phyloP scores from a whole-genome alignment of 345 rosid genomes.

The Eucalyptus sideroxylon region DNA sequence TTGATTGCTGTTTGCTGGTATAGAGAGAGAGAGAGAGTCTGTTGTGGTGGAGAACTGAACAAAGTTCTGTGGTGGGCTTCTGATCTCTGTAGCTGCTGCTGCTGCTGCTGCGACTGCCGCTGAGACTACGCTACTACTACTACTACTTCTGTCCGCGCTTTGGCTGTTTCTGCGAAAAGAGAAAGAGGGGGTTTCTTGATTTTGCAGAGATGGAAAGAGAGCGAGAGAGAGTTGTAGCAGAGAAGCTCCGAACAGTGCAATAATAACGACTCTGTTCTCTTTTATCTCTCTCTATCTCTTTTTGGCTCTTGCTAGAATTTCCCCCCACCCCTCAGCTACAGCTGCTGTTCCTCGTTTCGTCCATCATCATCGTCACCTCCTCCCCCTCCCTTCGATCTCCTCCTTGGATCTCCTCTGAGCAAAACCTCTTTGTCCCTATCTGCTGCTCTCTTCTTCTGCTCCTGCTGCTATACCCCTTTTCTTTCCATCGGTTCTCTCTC shows the following conservation, averaged over 20 bases:
- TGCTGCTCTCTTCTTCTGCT: not conserved
- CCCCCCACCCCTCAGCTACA: not conserved
- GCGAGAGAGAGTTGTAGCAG: not conserved
- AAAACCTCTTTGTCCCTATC: not conserved
- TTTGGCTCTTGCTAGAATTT: not conserved
- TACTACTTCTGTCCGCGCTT: constrained; percentile 20
- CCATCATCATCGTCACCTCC: not conserved
- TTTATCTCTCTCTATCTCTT: not conserved
- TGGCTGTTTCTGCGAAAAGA: constrained; percentile 10
- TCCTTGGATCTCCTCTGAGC: not conserved
- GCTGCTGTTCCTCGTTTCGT: not conserved
- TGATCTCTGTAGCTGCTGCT: not conserved
- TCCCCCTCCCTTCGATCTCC: not conserved
- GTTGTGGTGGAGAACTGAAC: not conserved
- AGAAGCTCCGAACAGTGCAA: not conserved
- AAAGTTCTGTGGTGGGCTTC: not conserved
- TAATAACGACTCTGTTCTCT: not conserved
- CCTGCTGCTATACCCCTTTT: not conserved
- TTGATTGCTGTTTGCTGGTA: not conserved
- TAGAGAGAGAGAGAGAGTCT: not conserved
- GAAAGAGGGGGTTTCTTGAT: not conserved
- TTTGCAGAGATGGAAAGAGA: not conserved
- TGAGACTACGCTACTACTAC: not conserved
- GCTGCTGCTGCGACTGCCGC: not conserved
- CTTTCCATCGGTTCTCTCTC: not conserved